These are phyloP conservation scores for Paramyrothecium sp. DNA, from an alignment of 2,329 filamentous ascomycete genomes.

Conservation along the genomic window DNA sequence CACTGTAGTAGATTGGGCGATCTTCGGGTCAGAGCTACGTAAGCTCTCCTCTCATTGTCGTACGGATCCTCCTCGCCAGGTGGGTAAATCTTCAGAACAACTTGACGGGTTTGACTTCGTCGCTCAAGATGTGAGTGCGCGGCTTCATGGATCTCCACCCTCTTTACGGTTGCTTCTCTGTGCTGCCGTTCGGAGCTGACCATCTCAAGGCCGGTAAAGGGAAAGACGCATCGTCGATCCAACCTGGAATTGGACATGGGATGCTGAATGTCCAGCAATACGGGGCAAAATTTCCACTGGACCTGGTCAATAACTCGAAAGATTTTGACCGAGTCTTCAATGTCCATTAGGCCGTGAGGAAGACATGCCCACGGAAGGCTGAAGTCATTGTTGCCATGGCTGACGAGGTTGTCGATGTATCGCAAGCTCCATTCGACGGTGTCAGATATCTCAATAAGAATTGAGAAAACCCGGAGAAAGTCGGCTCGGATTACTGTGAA, in stretches of 20 bases:
- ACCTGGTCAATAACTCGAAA: neutral
- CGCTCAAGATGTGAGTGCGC: neutral
- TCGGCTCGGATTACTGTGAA: neutral
- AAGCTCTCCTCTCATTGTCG: neutral
- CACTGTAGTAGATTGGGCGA: neutral
- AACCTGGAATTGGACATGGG: neutral
- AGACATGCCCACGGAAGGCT: neutral
- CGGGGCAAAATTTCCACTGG: neutral
- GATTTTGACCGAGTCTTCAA: neutral
- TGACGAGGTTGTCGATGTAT: neutral
- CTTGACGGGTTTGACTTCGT: neutral
- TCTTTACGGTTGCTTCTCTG: too few species aligned
- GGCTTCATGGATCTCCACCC: too few species aligned
- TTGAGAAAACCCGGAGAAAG: neutral
- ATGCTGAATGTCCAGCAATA: neutral
- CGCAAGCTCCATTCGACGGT: neutral
- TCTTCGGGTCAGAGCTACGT: neutral
- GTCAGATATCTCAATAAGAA: neutral
- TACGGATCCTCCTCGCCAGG: neutral
- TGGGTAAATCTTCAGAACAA: neutral
- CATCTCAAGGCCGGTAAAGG: neutral
- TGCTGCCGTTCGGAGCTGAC: neutral
- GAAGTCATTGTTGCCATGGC: neutral
- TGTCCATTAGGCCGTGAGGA: neutral
- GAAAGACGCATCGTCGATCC: neutral